Percentiles rank a stretch among this genome's conserved stretches.
These are phyloP conservation scores for Xylariaceae sp. DNA, from an alignment of 2,329 filamentous ascomycete genomes.

Conservation along the genomic window DNA sequence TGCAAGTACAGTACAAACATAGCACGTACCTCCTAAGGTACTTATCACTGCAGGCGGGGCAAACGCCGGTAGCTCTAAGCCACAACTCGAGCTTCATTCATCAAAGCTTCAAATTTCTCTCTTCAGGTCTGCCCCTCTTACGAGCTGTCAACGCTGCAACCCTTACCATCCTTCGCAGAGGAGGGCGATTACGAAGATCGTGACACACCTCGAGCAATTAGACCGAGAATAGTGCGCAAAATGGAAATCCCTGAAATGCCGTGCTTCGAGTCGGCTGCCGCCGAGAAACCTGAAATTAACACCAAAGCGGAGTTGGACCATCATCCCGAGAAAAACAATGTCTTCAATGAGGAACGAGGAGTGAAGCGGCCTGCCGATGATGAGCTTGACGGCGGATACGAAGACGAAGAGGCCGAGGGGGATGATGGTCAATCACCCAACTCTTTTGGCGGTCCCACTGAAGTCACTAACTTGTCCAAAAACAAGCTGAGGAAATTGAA, in stretches of 20 bases:
- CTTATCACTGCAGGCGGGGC: too few relatives aligned
- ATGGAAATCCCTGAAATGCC: conserved; percentile 17
- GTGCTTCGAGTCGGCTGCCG: not conserved
- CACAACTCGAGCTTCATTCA: too few relatives aligned
- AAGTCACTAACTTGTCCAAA: conserved; percentile 69
- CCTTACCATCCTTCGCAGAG: too few relatives aligned
- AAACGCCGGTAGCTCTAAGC: too few relatives aligned
- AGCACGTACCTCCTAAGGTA: too few relatives aligned
- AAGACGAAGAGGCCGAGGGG: conserved; percentile 64
- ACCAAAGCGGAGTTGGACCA: conserved; percentile 19
- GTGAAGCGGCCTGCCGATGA: conserved; percentile 48
- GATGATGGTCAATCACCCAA: conserved; percentile 59
- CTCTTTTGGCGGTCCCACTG: conserved; percentile 6
- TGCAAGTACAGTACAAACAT: too few relatives aligned
- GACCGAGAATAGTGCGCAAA: not conserved
- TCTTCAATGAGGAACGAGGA: conserved; percentile 27
- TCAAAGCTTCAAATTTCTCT: too few relatives aligned
- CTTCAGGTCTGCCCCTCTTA: too few relatives aligned
- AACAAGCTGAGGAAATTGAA: conserved; percentile 82
- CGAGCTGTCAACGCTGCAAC: too few relatives aligned
- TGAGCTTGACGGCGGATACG: conserved; percentile 61
- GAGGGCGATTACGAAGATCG: too few relatives aligned
- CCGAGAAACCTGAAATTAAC: conserved; percentile 20
- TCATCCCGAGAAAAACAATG: conserved; percentile 9
- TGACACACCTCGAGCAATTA: not conserved